Evolutionary conservation across 2,329 filamentous ascomycete genomes (phyloP).

Genomic region (Penicillium glabrum): DNA sequence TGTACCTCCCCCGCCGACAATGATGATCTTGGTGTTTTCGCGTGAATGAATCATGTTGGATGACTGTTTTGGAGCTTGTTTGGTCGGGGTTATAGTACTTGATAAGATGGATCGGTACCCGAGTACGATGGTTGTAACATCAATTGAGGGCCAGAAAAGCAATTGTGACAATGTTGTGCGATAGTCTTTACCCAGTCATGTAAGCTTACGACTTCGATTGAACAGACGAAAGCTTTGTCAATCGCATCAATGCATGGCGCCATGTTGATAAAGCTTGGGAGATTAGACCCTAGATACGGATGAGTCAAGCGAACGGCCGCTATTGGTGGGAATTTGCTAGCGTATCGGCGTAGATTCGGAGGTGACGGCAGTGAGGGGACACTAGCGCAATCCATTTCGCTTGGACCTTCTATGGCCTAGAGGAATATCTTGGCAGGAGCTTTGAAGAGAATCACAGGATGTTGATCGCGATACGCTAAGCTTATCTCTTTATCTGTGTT

Average conservation of each 20-base stretch:
- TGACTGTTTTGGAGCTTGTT: background rate
- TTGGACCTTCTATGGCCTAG: background rate
- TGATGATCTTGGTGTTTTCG: conserved; percentile 7
- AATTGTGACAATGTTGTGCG: background rate
- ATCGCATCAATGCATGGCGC: background rate
- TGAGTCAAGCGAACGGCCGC: background rate
- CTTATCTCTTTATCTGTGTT: background rate
- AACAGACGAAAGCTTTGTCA: background rate
- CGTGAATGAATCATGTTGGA: conserved; percentile 7
- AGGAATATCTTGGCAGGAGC: background rate
- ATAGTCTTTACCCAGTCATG: background rate
- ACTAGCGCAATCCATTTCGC: conserved; percentile 1
- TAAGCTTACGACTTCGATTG: background rate
- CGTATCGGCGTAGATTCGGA: conserved; percentile 2
- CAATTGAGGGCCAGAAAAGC: too few species aligned
- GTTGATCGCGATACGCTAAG: background rate
- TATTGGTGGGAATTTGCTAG: conserved; percentile 2
- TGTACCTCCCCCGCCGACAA: conserved; percentile 50
- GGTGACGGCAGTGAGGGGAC: background rate
- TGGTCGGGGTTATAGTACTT: background rate
- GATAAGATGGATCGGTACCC: background rate
- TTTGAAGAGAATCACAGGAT: background rate
- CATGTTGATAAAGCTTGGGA: background rate
- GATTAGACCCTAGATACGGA: background rate
- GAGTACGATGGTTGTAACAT: background rate